Conservation (phyloP, 179 eudicot genomes). For the Spinacia oleracea region DNA sequence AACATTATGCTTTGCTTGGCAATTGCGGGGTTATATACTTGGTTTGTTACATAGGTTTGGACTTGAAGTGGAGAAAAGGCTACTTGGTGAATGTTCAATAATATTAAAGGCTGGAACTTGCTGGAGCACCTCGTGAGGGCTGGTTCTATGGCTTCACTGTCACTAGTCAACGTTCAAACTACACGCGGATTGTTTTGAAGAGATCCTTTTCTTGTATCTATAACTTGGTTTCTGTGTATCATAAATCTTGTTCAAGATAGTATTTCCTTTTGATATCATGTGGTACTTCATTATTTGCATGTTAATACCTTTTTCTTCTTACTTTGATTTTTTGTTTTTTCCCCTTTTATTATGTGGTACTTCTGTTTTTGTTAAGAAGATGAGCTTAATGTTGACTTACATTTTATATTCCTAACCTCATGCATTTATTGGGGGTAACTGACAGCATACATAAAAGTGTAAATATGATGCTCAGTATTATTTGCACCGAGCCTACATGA, state of each 20-base stretch:
- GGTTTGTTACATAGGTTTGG: not conserved
- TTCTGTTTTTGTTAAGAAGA: not conserved
- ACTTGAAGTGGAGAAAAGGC: not conserved
- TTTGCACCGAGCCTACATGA: not conserved
- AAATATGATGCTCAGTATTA: conserved; percentile 12
- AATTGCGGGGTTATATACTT: not conserved
- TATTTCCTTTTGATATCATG: not conserved
- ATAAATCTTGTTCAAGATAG: not conserved
- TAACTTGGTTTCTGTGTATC: not conserved
- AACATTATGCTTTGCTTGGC: not conserved
- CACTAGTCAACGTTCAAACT: too few relatives aligned
- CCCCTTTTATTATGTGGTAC: not conserved
- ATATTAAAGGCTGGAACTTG: not conserved
- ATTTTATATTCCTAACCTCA: not conserved
- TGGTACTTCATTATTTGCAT: not conserved
- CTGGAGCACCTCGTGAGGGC: not conserved
- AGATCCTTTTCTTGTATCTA: not conserved
- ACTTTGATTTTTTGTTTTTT: not conserved
- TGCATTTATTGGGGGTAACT: not conserved
- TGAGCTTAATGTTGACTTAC: not conserved
- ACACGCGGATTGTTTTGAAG: not conserved
- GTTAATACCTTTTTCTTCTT: not conserved
- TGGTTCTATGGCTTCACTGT: not conserved
- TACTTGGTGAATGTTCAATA: not conserved
- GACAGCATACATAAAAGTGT: not conserved